Evolutionary conservation across 2,329 filamentous ascomycete genomes (phyloP).

Genomic region (Zasmidium angulare): DNA sequence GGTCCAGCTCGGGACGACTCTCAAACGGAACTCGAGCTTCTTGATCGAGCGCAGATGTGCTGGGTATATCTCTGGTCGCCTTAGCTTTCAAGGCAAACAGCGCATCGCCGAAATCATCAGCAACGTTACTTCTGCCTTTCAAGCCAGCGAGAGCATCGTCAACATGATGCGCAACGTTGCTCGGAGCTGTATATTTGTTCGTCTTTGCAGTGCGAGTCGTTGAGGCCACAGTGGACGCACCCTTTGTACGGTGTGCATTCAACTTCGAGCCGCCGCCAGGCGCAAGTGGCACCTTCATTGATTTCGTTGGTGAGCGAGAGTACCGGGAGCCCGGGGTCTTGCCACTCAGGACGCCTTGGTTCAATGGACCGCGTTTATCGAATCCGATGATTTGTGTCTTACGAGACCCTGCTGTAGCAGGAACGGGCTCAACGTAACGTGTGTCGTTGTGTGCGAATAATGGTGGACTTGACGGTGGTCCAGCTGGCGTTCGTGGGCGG

Average conservation of each 20-base stretch:
- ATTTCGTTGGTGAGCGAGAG: not conserved
- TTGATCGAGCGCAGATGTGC: not conserved
- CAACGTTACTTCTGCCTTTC: slow-evolving; percentile 4
- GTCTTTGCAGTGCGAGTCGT: slow-evolving; percentile 7
- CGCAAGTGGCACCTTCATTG: not conserved
- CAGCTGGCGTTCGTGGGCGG: not conserved
- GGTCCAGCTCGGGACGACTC: too few relatives aligned
- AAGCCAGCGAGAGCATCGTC: slow-evolving; percentile 20
- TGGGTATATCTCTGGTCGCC: not conserved
- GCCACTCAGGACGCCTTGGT: slow-evolving; percentile 27
- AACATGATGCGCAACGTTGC: slow-evolving; percentile 18
- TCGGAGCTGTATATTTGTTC: slow-evolving; percentile 4
- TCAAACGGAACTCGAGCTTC: too few relatives aligned
- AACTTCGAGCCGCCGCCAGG: not conserved
- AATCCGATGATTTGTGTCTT: slow-evolving; percentile 32
- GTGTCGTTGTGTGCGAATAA: not conserved
- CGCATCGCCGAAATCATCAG: not conserved
- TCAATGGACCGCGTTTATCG: slow-evolving; percentile 29
- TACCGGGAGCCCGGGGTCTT: slow-evolving; percentile 4
- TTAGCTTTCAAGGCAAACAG: not conserved
- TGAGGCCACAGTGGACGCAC: slow-evolving; percentile 18
- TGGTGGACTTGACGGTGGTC: not conserved
- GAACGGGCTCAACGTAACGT: not conserved
- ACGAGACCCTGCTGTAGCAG: slow-evolving; percentile 10
- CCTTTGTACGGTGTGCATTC: slow-evolving; percentile 1